Percentiles rank a stretch among this genome's conserved stretches.
Conservation (phyloP, 1,284 basidiomycete species). For the Laetiporus sulphureus region DNA sequence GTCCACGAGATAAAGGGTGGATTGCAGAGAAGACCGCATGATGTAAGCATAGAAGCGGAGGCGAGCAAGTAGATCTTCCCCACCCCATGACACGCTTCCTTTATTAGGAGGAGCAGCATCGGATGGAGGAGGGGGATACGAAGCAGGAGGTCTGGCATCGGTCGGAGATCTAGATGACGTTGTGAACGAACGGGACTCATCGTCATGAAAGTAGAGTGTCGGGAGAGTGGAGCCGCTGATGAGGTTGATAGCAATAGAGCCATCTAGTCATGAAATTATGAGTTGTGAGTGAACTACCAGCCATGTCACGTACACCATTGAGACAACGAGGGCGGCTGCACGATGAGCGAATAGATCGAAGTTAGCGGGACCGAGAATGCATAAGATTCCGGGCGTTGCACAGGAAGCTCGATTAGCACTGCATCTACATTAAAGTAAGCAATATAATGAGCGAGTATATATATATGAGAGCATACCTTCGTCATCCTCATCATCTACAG, state of each 20-base stretch:
- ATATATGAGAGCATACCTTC: conserved; percentile 45
- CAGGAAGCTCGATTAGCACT: conserved; percentile 72
- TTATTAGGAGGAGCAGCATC: conserved; percentile 35
- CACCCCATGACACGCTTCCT: conserved; percentile 60
- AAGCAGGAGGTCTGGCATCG: conserved; percentile 20
- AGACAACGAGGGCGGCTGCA: conserved; percentile 78
- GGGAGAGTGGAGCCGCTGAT: conserved; percentile 87
- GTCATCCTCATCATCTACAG: conserved; percentile 52
- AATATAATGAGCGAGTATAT: too few relatives aligned
- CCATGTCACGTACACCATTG: conserved; percentile 72
- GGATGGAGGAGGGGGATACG: conserved; percentile 52
- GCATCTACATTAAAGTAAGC: too few relatives aligned
- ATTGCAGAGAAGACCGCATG: conserved; percentile 73
- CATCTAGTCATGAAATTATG: conserved; percentile 37
- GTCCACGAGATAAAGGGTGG: conserved; percentile 85
- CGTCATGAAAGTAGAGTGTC: conserved; percentile 93
- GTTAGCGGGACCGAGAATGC: conserved; percentile 91
- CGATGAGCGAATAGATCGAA: conserved; percentile 85
- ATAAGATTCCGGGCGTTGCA: conserved; percentile 78
- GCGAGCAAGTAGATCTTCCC: conserved; percentile 76
- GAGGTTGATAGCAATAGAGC: conserved; percentile 77
- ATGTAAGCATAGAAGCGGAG: conserved; percentile 69
- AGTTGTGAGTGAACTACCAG: conserved; percentile 7
- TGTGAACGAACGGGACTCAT: conserved; percentile 80
- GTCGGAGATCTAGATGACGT: conserved; percentile 38